Base-by-base conservation (phyloP, 1,139 yeast species). In the Nadsonia commutata region DNA sequence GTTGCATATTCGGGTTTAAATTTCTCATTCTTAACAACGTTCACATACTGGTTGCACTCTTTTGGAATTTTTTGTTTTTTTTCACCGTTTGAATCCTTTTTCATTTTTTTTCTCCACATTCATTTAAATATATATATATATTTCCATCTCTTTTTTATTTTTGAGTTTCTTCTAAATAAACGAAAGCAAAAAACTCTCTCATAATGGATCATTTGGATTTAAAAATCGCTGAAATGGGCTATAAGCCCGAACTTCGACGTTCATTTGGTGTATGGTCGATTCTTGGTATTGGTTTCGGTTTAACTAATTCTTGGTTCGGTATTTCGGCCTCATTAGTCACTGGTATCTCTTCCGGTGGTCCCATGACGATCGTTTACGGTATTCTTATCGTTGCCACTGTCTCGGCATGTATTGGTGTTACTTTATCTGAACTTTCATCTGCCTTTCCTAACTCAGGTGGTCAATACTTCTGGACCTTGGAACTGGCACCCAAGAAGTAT, bases 391-490 rank as follows among this genome's bases (percentile, higher is more conserved):
- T 76, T 43, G 72, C 78, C 8, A 61, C 59, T 43, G 57, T 72
- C 31, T 66, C 75, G 3, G 54, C 66, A 43, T 64, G 68, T 52
- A 63, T 71, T 40, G 76, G 70, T 8, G 56, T 67, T 43, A 65
- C 75, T 2, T 58, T 71, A 31, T 66, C 75, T 16, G 80, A 75
- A 49, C 60, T 75, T 54, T 67, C 75, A 2, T 65, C 71, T 40
- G 71, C 76, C 36, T 70, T 70, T 53, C 80, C 80, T 1, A 62
- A 62, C 44, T 76, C 79, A 39, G 78, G 79, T 22, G 80, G 80
- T 20, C 78, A 74, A 52, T 73, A 74, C 53, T 75, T 70, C 45
- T 75, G 80, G 80, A 70, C 77, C 1, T 59, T 74, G 52, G 70
- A 71, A 31, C 59, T 75, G 48, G 73, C 78, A 9, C 79, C 76